Evolutionary conservation across 192 early-diverging fungal species (phyloP).

Genomic region (Entomortierella parvispora): DNA sequence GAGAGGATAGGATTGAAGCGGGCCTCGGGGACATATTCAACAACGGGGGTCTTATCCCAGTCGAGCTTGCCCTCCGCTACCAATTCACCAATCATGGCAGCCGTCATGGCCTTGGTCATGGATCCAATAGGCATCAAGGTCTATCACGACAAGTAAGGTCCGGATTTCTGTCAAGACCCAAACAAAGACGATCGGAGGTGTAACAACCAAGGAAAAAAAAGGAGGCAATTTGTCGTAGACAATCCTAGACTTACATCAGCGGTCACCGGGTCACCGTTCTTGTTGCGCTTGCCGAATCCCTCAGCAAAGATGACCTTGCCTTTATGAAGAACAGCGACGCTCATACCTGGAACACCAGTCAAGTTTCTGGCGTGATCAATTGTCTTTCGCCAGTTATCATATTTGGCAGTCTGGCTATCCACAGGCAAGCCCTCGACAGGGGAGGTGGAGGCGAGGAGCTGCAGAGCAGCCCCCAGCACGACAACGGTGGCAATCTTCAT

Average conservation of each 20-base stretch:
- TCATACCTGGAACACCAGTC: slow-evolving; percentile 20
- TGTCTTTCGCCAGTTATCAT: no score
- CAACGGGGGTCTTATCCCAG: slow-evolving; percentile 11
- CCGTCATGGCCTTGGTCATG: slow-evolving; percentile 19
- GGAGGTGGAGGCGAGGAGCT: no score
- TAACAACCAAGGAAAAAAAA: no score
- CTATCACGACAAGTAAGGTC: not conserved
- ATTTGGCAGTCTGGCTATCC: no score
- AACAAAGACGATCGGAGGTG: not conserved
- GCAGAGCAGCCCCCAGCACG: no score
- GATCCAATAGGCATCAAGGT: slow-evolving; percentile 14
- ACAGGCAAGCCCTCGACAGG: no score
- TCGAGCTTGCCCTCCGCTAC: slow-evolving; percentile 15
- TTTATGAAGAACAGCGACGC: slow-evolving; percentile 7
- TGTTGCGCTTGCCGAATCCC: slow-evolving; percentile 24
- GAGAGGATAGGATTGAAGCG: slow-evolving; percentile 5
- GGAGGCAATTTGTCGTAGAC: not conserved
- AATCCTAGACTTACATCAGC: not conserved
- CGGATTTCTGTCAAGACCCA: not conserved
- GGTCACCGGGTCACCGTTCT: not conserved
- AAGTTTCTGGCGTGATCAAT: not conserved
- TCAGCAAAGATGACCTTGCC: slow-evolving; percentile 11
- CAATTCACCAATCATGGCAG: slow-evolving; percentile 11
- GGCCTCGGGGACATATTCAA: slow-evolving; percentile 12
- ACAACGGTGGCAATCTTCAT: slow-evolving; percentile 52